phyloP scores from a whole-genome alignment of 176 grass and related monocot genomes.

The Secale cereale region DNA sequence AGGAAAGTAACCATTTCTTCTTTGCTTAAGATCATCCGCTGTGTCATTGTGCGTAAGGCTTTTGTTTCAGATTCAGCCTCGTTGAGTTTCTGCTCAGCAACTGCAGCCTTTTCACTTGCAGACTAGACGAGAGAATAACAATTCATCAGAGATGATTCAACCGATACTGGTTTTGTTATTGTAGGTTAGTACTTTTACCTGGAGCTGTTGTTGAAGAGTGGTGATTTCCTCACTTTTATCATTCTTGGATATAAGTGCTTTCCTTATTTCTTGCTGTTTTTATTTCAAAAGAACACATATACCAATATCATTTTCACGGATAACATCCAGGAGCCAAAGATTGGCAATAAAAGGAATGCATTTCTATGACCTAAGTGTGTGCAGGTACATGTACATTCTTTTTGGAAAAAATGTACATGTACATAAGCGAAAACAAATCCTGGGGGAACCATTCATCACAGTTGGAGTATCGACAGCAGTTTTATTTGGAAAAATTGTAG shows the following conservation, averaged over 20 bases:
- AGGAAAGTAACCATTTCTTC: slow-evolving; percentile 76
- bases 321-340: slow-evolving; percentile 10
- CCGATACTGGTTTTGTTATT: slow-evolving; percentile 3
- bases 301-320: neutral
- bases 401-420: neutral
- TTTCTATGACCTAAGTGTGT: neutral
- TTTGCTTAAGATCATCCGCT: slow-evolving; percentile 83
- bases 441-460: neutral
- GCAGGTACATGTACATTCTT: neutral
- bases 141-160: slow-evolving; percentile 7
- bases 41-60: slow-evolving; percentile 69
- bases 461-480: slow-evolving; percentile 7
- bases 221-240: slow-evolving; percentile 68
- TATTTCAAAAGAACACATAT: slow-evolving; percentile 23
- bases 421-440: neutral
- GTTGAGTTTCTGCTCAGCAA: slow-evolving; percentile 51
- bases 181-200: slow-evolving; percentile 45
- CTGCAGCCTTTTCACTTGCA: slow-evolving; percentile 48
- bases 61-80: slow-evolving; percentile 76
- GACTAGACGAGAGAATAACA: slow-evolving; percentile 48
- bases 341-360: neutral
- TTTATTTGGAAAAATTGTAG: neutral
- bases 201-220: slow-evolving; percentile 65
- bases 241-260: slow-evolving; percentile 66
- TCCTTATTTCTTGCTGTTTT: slow-evolving; percentile 83